Base-by-base conservation (phyloP, 2,329 filamentous ascomycete genomes). In the Diaporthe sp. region DNA sequence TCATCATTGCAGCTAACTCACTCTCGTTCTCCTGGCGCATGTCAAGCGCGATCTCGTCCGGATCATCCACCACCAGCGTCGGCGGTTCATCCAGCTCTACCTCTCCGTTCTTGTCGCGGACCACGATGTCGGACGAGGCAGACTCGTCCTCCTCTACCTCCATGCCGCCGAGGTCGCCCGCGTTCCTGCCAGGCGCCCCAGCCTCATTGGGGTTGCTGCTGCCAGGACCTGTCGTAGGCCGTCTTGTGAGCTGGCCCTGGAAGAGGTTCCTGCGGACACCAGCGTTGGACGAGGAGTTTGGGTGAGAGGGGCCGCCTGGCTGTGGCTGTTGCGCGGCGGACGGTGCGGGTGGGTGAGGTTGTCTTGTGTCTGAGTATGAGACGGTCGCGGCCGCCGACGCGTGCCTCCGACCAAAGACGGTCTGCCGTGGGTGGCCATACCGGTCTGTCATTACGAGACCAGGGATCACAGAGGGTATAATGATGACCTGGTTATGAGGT, bases 81-180 rank as follows among this genome's bases (percentile, higher is more conserved):
- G 88, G 89, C 61, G 89, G 89, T 75, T 91, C 90, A 22, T 85
- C 86, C n/a, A 93, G 83, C 81, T 92, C 88, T 74, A 92, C 88
- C 78, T 93, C 91, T 67, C 91, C 92, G 79, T 92, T 89, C 82
- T 89, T 85, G 79, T 93, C 89, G 77, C 92, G 86, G 61, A 92
- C 88, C 12, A 93, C 89, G 75, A 93, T 92, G 78, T 92, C 89
- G 77, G 91, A 86, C 59, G 92, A 88, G 10, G 93, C 89, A 75
- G 93, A 92, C 78, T 92, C 91, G 1, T 82, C 83, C 1, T 83
- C 80, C 37, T 84, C 83, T 65, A 81, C 82, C 46, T 88, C 86
- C 9, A 83, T 83, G 65, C 88, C 87, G 71, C 84, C 83, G 75
- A 89, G 87, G n/a, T 89, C 82, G 68, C 87, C 86, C 73, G 89